Evolutionary conservation across 495 filamentous ascomycete genomes (phyloP).

Genomic region (Hypoxylon fuscum): DNA sequence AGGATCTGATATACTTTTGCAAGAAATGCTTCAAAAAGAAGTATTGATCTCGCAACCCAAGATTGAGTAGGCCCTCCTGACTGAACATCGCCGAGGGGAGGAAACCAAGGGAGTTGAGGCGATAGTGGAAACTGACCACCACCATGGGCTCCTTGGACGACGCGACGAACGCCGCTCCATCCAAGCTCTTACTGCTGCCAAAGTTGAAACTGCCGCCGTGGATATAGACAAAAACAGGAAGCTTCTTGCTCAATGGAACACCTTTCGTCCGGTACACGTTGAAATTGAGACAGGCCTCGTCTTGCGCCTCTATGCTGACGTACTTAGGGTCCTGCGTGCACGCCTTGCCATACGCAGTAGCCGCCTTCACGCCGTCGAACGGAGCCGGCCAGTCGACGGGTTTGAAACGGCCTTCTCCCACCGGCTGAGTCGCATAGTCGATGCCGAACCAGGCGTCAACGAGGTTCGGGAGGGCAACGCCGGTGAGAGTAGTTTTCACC

Average conservation of each 20-base stretch:
- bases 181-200: slow-evolving; percentile 50
- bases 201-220: slow-evolving; percentile 64
- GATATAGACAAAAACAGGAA: slow-evolving; percentile 68
- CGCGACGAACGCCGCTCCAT: slow-evolving; percentile 61
- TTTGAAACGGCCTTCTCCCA: slow-evolving; percentile 34
- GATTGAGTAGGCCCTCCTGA: slow-evolving; percentile 67
- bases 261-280: slow-evolving; percentile 56
- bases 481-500: slow-evolving; percentile 28
- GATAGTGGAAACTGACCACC: slow-evolving; percentile 71
- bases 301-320: slow-evolving; percentile 29
- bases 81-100: slow-evolving; percentile 62
- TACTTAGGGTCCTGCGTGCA: slow-evolving; percentile 27
- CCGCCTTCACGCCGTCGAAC: slow-evolving; percentile 26
- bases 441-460: slow-evolving; percentile 40
- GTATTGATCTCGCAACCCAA: slow-evolving; percentile 73
- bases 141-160: slow-evolving; percentile 62
- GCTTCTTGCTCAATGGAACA: slow-evolving; percentile 43
- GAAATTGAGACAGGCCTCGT: slow-evolving; percentile 60
- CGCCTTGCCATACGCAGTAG: slow-evolving; percentile 28
- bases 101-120: slow-evolving; percentile 72
- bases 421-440: slow-evolving; percentile 35
- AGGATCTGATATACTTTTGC: slow-evolving; percentile 64
- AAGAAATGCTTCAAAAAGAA: slow-evolving; percentile 69
- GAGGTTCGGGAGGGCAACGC: slow-evolving; percentile 21
- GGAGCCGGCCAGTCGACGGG: slow-evolving; percentile 30